phyloP scores from a whole-genome alignment of 2,329 filamentous ascomycete species.

The Cladophialophora exuberans region DNA sequence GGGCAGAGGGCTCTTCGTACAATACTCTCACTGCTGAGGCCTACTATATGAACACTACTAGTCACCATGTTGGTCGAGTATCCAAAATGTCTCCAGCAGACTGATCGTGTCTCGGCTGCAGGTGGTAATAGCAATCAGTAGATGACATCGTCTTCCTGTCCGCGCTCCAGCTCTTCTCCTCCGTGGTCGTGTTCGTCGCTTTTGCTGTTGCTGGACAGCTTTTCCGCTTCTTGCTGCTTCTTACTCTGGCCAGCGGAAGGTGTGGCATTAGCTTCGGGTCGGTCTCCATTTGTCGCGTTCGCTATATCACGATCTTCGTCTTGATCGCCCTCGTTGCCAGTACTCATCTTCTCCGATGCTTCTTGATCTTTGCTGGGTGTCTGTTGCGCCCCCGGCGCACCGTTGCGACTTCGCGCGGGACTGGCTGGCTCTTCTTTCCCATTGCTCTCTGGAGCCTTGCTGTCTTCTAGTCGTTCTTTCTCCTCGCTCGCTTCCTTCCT shows the following conservation, averaged over 20 bases:
- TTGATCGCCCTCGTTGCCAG: not conserved
- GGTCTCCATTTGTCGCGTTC: not conserved
- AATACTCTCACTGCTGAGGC: too few species aligned
- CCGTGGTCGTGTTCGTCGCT: slow-evolving; percentile 63
- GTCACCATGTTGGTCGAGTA: too few species aligned
- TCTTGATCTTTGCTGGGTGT: not conserved
- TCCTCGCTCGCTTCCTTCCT: slow-evolving; percentile 38
- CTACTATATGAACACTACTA: too few species aligned
- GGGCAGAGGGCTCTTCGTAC: too few species aligned
- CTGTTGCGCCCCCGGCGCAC: not conserved
- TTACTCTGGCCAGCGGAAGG: slow-evolving; percentile 37
- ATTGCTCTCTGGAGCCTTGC: slow-evolving; percentile 16
- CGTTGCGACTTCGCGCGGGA: not conserved
- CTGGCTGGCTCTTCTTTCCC: slow-evolving; percentile 1
- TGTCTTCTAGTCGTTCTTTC: slow-evolving; percentile 4
- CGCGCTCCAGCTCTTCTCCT: slow-evolving; percentile 78
- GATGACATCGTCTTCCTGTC: slow-evolving; percentile 87
- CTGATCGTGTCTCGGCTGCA: not conserved
- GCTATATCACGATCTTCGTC: not conserved
- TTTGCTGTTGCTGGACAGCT: slow-evolving; percentile 23
- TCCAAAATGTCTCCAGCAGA: not conserved
- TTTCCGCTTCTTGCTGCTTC: slow-evolving; percentile 36
- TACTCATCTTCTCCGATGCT: not conserved
- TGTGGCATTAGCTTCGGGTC: too few species aligned
- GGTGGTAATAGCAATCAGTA: slow-evolving; percentile 62